phyloP scores from a whole-genome alignment of 495 filamentous ascomycete species.

The Lophiostoma macrostomum region DNA sequence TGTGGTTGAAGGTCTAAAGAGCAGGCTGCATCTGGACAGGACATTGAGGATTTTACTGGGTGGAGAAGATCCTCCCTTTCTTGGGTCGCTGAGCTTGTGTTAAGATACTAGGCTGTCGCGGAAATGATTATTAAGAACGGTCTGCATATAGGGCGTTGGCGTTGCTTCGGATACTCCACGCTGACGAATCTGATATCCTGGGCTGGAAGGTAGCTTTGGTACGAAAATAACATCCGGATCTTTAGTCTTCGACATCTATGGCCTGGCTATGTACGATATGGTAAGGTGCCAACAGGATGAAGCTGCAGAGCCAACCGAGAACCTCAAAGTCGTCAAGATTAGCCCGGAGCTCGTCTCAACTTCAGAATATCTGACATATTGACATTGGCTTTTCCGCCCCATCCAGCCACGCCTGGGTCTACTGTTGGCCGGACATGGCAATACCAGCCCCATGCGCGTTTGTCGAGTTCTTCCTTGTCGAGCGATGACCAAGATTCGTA shows the following conservation, averaged over 20 bases:
- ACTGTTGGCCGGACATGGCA: conserved; percentile 69
- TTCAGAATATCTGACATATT: conserved; percentile 63
- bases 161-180: conserved; percentile 1
- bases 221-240: too few species aligned
- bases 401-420: conserved; percentile 66
- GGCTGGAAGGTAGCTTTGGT: conserved; percentile 6
- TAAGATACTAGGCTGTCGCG: background rate
- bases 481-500: conserved; percentile 68
- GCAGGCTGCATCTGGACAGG: too few species aligned
- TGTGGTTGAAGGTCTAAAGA: conserved; percentile 80
- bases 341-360: conserved; percentile 42
- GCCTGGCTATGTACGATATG: too few species aligned
- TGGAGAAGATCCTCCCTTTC: too few species aligned
- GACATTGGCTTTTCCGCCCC: conserved; percentile 75
- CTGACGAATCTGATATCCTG: conserved; percentile 7
- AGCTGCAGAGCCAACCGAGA: too few species aligned
- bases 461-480: conserved; percentile 61
- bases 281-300: too few species aligned
- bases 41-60: too few species aligned
- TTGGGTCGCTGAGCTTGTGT: too few species aligned
- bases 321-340: too few species aligned
- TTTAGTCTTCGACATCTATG: too few species aligned
- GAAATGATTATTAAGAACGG: too few species aligned
- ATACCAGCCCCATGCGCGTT: conserved; percentile 79
- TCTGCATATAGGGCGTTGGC: conserved; percentile 5